A percentile compares a stretch with the other conserved stretches of the same genome.
Conservation (phyloP, 192 early-diverging fungal species). For the Entomortierella chlamydospora region DNA sequence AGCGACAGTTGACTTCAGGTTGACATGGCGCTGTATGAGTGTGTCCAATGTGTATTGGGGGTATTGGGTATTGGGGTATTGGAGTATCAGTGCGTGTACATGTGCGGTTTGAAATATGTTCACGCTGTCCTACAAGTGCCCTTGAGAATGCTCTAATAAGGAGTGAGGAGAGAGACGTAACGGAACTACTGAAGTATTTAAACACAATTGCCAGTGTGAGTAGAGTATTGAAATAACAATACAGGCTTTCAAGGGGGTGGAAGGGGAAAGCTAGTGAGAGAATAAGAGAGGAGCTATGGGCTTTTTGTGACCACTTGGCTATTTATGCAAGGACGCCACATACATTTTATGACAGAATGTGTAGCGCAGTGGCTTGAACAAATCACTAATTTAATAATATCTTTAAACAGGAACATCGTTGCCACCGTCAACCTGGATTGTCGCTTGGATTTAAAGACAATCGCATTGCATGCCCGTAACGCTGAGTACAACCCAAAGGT, state of each 20-base stretch:
- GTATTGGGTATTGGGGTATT: neutral
- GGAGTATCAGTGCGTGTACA: too few relatives aligned
- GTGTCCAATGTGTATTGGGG: too few relatives aligned
- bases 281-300: neutral
- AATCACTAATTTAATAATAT: neutral
- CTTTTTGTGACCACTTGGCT: neutral
- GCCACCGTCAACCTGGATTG: constrained; percentile 99
- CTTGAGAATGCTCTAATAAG: too few relatives aligned
- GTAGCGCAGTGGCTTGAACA: neutral
- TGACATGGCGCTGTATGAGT: neutral
- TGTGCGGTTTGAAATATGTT: too few relatives aligned
- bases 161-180: neutral
- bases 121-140: too few relatives aligned
- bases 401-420: constrained; percentile 88
- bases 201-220: too few relatives aligned
- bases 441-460: constrained; percentile 97
- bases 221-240: too few relatives aligned
- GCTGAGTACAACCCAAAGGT: constrained; percentile 99
- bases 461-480: constrained; percentile 99
- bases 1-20: neutral
- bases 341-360: too few relatives aligned
- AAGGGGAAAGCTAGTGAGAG: neutral
- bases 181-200: too few relatives aligned
- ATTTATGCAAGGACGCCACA: constrained; percentile 3
- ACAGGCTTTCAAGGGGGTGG: constrained; percentile 1